Evolutionary conservation across 768 basidiomycete genomes (phyloP).

Genomic region (Mycena polygramma): DNA sequence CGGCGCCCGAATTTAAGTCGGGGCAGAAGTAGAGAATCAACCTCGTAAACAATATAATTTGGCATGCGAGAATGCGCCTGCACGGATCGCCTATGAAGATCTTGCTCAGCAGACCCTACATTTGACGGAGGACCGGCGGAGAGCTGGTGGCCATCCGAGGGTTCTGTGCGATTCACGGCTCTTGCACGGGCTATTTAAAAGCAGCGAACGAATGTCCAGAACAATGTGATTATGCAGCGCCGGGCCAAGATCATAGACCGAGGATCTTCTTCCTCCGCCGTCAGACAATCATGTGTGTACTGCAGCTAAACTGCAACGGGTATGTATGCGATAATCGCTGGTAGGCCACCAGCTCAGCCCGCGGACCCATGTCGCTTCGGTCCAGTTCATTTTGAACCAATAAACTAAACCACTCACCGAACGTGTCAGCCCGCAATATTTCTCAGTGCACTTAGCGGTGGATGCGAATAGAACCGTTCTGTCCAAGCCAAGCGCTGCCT

Average conservation of each 20-base stretch:
- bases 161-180: too few species aligned
- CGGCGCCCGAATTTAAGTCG: conserved; percentile 46
- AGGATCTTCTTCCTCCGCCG: too few species aligned
- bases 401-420: conserved; percentile 9
- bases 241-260: too few species aligned
- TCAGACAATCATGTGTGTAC: too few species aligned
- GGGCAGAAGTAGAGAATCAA: conserved; percentile 45
- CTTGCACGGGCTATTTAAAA: too few species aligned
- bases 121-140: conserved; percentile 43
- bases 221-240: too few species aligned
- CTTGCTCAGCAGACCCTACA: conserved; percentile 55
- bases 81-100: conserved; percentile 36
- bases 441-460: not conserved
- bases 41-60: not conserved
- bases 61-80: conserved; percentile 49
- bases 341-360: too few species aligned
- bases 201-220: too few species aligned
- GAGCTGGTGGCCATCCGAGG: too few species aligned
- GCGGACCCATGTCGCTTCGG: too few species aligned
- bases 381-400: not conserved
- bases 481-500: not conserved
- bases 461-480: conserved; percentile 18
- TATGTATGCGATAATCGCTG: too few species aligned
- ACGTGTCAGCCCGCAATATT: conserved; percentile 7
- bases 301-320: too few species aligned